Evolutionary conservation across 129 eudicot genomes (phyloP).

Genomic region (Centrapalus pauciflorus): DNA sequence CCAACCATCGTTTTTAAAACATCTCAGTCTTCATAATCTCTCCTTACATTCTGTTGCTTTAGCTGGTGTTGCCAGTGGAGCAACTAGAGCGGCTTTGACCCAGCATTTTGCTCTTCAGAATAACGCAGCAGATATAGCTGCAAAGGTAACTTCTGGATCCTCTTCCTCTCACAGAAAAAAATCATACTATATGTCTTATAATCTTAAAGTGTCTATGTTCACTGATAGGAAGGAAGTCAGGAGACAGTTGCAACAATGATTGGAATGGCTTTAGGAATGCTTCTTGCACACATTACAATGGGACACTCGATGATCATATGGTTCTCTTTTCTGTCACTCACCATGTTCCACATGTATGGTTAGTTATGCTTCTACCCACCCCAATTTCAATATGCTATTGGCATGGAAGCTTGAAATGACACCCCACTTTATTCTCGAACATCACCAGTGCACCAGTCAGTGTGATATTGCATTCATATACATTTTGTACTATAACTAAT

Average conservation of each 20-base stretch:
- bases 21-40: constrained; percentile 1
- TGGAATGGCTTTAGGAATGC: constrained; percentile 99
- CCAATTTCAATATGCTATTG: not conserved
- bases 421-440: constrained; percentile 1
- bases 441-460: not conserved
- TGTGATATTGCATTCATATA: not conserved
- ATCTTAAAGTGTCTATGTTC: not conserved
- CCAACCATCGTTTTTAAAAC: not conserved
- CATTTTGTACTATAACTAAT: constrained; percentile 6
- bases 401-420: not conserved
- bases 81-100: constrained; percentile 99
- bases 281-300: constrained; percentile 78
- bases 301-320: constrained; percentile 77
- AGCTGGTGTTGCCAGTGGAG: constrained; percentile 99
- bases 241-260: constrained; percentile 97
- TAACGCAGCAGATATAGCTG: constrained; percentile 97
- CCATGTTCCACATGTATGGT: constrained; percentile 99
- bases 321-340: constrained; percentile 86
- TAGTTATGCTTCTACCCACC: constrained; percentile 37
- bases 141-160: constrained; percentile 54
- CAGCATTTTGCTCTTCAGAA: constrained; percentile 98
- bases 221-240: constrained; percentile 91
- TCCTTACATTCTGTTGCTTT: constrained; percentile 25
- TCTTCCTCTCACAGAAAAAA: not conserved
- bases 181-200: not conserved